phyloP scores from a whole-genome alignment of 495 filamentous ascomycete species.

The Penicillium soppii region DNA sequence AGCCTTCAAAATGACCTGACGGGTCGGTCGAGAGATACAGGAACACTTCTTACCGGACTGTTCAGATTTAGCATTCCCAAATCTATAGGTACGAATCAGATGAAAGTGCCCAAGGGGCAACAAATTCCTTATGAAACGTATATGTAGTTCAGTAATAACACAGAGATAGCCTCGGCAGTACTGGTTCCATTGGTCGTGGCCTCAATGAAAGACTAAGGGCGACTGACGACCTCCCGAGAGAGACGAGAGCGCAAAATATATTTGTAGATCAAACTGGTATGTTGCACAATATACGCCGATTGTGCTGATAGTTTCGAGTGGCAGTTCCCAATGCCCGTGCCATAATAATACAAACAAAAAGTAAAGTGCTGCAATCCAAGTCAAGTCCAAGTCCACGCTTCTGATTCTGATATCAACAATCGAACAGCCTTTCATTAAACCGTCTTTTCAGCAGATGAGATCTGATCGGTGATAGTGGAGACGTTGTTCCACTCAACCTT shows the following conservation, averaged over 20 bases:
- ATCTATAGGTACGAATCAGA: no score
- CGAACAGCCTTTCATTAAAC: not conserved
- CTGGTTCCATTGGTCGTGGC: no score
- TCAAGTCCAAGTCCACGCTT: conserved; percentile 14
- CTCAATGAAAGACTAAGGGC: not conserved
- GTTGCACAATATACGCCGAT: conserved; percentile 41
- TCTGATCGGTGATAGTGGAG: conserved; percentile 29
- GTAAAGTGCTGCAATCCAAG: conserved; percentile 15
- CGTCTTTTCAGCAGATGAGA: no score
- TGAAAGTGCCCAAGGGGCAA: no score
- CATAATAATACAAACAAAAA: conserved; percentile 33
- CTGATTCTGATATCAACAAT: conserved; percentile 11
- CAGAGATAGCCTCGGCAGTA: no score
- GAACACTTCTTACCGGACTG: no score
- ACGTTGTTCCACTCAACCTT: conserved; percentile 57
- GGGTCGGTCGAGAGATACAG: no score
- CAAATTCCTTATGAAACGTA: no score
- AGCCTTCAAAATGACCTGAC: no score
- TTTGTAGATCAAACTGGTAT: conserved; percentile 23
- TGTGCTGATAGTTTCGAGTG: conserved; percentile 33
- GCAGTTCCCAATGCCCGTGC: conserved; percentile 30
- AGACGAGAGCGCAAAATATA: not conserved
- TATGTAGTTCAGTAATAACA: no score
- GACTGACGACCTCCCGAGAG: not conserved
- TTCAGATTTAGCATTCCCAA: no score